These are phyloP conservation scores for Eutrema heterophyllum DNA, from an alignment of 345 rosid genomes.

Conservation along the genomic window DNA sequence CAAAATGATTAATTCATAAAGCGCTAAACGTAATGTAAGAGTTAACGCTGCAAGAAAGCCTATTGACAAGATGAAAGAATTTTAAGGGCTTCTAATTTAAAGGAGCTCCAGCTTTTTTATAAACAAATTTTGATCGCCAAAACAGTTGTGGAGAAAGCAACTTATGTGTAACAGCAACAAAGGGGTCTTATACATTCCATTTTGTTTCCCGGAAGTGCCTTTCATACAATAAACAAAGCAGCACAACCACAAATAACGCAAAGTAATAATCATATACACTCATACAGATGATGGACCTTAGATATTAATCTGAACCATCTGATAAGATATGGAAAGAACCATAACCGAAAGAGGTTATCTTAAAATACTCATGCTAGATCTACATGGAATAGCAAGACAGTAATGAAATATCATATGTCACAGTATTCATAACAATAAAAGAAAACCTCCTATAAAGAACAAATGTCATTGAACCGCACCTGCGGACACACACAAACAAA, in stretches of 20 bases:
- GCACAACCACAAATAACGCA: not conserved
- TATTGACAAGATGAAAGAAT: not conserved
- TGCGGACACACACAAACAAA: slow-evolving; percentile 49
- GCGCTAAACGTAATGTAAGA: not conserved
- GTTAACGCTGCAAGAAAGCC: slow-evolving; percentile 1
- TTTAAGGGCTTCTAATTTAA: not conserved
- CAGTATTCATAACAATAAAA: not conserved
- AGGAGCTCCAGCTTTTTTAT: not conserved
- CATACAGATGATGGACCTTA: not conserved
- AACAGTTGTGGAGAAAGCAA: not conserved
- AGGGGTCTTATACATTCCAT: not conserved
- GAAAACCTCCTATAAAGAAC: not conserved
- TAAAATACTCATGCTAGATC: not conserved
- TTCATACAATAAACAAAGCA: not conserved
- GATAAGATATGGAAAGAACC: not conserved
- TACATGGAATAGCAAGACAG: not conserved
- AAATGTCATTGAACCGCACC: slow-evolving; percentile 34
- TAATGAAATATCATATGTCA: not conserved
- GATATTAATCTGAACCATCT: not conserved
- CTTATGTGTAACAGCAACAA: not conserved
- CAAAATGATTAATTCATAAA: not conserved
- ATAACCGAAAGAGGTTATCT: not conserved
- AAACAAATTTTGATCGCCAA: not conserved
- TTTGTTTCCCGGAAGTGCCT: not conserved
- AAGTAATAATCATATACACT: not conserved